phyloP scores from a whole-genome alignment of 805 yeast species.

The Ogataea ramenticola region DNA sequence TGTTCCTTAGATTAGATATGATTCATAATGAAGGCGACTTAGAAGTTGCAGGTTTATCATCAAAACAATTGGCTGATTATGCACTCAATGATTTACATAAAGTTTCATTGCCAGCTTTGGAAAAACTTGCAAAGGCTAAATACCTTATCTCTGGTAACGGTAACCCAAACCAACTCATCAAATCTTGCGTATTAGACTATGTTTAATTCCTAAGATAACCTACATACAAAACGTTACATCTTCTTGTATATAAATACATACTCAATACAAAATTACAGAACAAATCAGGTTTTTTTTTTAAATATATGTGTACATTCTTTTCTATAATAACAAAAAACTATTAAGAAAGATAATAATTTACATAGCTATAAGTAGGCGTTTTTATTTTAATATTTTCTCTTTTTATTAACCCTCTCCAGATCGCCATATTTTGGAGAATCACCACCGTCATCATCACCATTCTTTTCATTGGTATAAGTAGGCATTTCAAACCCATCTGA shows the following conservation, averaged over 20 bases:
- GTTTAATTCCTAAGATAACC: conserved; percentile 9
- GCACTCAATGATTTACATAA: conserved; percentile 5
- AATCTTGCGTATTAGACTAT: conserved; percentile 30
- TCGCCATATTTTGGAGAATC: conserved; percentile 24
- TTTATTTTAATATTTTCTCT: conserved; percentile 5
- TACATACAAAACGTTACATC: too few relatives aligned
- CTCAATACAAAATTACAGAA: too few relatives aligned
- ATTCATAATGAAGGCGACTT: conserved; percentile 28
- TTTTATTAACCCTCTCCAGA: conserved; percentile 9
- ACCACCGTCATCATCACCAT: not conserved
- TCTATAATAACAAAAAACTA: too few relatives aligned
- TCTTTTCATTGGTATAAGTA: conserved; percentile 9
- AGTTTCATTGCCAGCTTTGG: conserved; percentile 10
- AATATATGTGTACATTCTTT: too few relatives aligned
- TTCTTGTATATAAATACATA: too few relatives aligned
- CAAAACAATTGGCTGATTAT: not conserved
- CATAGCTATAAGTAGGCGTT: not conserved
- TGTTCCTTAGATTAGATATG: conserved; percentile 33
- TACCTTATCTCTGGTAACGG: conserved; percentile 59
- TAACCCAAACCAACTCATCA: conserved; percentile 47
- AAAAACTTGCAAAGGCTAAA: conserved; percentile 37
- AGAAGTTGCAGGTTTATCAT: conserved; percentile 2
- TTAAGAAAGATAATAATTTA: too few relatives aligned
- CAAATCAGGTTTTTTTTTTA: too few relatives aligned
- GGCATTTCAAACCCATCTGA: conserved; percentile 31